A percentile compares a stretch with the other conserved stretches of the same genome.
Evolutionary conservation across 768 basidiomycete species (phyloP).

Genomic region (Kwoniella bestiolae): DNA sequence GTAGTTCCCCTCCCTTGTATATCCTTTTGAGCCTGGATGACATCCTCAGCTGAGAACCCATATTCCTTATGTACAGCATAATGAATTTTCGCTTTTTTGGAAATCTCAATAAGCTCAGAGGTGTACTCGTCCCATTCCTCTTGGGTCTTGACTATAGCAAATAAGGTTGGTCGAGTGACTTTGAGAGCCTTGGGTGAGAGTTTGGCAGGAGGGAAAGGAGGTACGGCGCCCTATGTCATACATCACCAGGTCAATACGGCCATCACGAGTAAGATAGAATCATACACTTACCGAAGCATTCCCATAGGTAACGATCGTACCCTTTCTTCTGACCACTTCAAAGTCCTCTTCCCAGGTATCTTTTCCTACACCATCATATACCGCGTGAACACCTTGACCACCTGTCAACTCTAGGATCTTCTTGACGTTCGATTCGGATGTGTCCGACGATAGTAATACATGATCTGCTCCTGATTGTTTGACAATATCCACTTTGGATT

Average conservation of each 20-base stretch:
- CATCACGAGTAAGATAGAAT: background rate
- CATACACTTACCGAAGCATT: constrained; percentile 69
- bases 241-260: background rate
- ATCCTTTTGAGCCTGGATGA: constrained; percentile 75
- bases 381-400: constrained; percentile 66
- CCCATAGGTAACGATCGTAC: constrained; percentile 85
- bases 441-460: constrained; percentile 73
- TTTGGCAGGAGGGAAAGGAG: constrained; percentile 73
- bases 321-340: constrained; percentile 79
- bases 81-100: constrained; percentile 67
- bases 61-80: constrained; percentile 72
- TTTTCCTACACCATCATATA: constrained; percentile 96
- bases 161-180: constrained; percentile 62
- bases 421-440: constrained; percentile 67
- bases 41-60: constrained; percentile 79
- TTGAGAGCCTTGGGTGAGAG: constrained; percentile 82
- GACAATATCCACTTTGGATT: constrained; percentile 80
- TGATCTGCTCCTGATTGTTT: constrained; percentile 79
- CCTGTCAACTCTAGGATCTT: constrained; percentile 47
- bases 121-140: constrained; percentile 74
- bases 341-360: constrained; percentile 89
- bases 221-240: constrained; percentile 60
- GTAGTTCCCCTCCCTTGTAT: constrained; percentile 74
- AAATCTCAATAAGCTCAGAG: constrained; percentile 66
- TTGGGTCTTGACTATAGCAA: constrained; percentile 72